Evolutionary conservation across 2,329 filamentous ascomycete genomes (phyloP), one percentile per base, ranked within the genome.

Genomic region (Pyrenophora graminea): DNA sequence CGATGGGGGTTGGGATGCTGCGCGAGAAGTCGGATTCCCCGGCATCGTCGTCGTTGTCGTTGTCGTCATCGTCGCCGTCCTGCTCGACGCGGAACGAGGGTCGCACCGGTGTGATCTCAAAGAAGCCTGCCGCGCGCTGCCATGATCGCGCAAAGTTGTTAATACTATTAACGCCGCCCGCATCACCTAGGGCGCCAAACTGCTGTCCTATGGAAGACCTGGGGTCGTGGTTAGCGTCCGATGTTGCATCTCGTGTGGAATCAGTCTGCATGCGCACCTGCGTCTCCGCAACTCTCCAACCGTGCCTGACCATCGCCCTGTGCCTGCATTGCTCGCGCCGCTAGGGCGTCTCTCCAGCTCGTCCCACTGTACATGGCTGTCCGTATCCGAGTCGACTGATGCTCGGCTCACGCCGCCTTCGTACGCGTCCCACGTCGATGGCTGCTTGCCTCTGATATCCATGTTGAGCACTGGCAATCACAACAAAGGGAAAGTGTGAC

Each of bases 121-220:
- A 83, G 73, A 97, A 97, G 50, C 83, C 87, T 21, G 91, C 91
- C 32, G 93, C 93, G 70, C 93, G 86, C 74, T 93, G 90, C 89
- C 91, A 96, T 63, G 90, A 96, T 54, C 89, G 85, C 38, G 92
- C 90, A 70, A 97, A 97, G 66, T 92, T 96, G 67, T 94, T 88
- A 64, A 97, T 89, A 73, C 90, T 95, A 78, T 97, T 97, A 55
- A 92, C 88, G 43, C 93, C 93, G 58, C 93, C 94, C 40, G 90
- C 87, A 54, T 96, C 86, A 60, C 89, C 64, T 17, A 79, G 55
- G 6, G 79, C 74, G 39, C 76, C 73, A 47, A 83, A 69, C 42
- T 81, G 79, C 67, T 81, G 74, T 7, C 76, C 75, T 62, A 80
- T 74, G 6, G 78, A 80, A 19, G 79, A 80, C 41, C 73, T 75